phyloP scores from a whole-genome alignment of 331 rosid genomes.

The Stylosanthes scabra region DNA sequence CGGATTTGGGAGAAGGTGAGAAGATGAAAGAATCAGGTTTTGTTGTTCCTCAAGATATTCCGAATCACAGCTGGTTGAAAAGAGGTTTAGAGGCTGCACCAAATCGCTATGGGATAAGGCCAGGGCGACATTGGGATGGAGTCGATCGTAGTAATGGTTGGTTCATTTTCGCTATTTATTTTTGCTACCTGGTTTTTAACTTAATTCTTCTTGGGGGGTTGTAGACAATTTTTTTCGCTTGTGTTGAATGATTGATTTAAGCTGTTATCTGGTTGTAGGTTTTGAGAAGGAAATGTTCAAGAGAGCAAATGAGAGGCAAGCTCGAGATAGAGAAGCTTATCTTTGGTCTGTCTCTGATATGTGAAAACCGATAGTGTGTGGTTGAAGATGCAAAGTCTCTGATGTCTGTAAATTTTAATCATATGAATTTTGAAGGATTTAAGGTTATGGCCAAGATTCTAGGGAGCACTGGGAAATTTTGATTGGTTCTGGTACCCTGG shows the following conservation, averaged over 20 bases:
- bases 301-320: conserved; percentile 77
- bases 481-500: too few relatives aligned
- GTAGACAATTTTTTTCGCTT: neutral
- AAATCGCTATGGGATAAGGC: conserved; percentile 82
- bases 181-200: neutral
- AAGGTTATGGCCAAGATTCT: conserved; percentile 5
- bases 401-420: neutral
- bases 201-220: neutral
- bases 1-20: conserved; percentile 70
- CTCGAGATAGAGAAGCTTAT: conserved; percentile 83
- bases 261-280: conserved; percentile 51
- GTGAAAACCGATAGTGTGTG: conserved; percentile 42
- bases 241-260: neutral
- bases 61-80: conserved; percentile 78
- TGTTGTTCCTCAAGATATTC: conserved; percentile 86
- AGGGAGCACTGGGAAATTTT: neutral
- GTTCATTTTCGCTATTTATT: conserved; percentile 33
- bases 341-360: conserved; percentile 96
- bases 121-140: conserved; percentile 99
- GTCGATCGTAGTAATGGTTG: conserved; percentile 96
- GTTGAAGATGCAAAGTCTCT: neutral
- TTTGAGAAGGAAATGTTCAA: conserved; percentile 74
- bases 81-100: conserved; percentile 80
- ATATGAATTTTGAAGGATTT: conserved; percentile 31
- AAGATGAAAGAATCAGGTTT: conserved; percentile 94